Evolutionary conservation across 2,329 filamentous ascomycete genomes (phyloP), one percentile per base, ranked within the genome.

Genomic region (Aspergillus puulaauensis): DNA sequence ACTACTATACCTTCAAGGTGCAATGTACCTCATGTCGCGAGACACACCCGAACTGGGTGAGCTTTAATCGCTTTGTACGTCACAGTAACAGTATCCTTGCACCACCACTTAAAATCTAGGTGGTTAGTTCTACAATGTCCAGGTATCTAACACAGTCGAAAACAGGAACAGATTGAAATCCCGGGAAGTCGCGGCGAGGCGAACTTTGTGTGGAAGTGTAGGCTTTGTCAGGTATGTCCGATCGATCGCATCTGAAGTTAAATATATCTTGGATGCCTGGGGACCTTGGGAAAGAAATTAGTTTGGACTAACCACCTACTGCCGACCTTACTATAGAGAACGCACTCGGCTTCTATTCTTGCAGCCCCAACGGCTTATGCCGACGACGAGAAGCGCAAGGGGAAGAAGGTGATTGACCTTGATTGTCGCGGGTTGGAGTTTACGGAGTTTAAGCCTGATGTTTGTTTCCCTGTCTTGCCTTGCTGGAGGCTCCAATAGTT

Each of bases 151-250:
- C 19, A 1, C 14, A 50, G 21, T 8, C 17, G 14, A 49, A 56
- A 31, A 15, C 61, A 96, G 91, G 93, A 98, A 72, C 83, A 82
- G 69, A 93, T 96, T 71, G 92, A 97, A 64, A 87, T 97, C 74
- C 95, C 91, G 63, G 93, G 93, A 37, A 97, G 93, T 74, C 86
- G 91, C 69, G 95, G 95, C 64, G 93, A 98, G 76, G 95, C 95
- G 60, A 98, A 98, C 76, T 99, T 99, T 76, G 95, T 99, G n/a
- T 99, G 95, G 93, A 93, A 87, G 75, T 99, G 95, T 83, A 96
- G 96, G 77, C 93, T 95, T 73, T 99, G 95, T 87, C 96, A 95
- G 85, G 92, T 95, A 65, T 31, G 17, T 40, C 8, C 6, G 37
- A 40, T 40, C 17, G 7, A 2, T 43, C 7, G 9, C 11, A 17